Evolutionary conservation across 2,329 filamentous ascomycete species (phyloP).

Genomic region (Aspergillus caelatus): DNA sequence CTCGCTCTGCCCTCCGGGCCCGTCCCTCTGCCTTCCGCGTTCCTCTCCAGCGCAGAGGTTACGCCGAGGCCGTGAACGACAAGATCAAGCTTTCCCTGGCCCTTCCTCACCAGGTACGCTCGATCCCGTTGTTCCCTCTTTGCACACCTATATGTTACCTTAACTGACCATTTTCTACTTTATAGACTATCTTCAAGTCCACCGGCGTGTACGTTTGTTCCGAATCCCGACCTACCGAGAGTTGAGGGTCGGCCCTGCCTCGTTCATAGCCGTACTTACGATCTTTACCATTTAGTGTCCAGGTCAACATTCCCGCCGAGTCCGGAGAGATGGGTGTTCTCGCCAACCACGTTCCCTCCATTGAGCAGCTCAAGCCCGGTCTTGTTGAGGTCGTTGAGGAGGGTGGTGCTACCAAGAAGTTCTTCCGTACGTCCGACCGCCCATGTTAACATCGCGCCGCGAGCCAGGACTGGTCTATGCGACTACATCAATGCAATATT

Average conservation of each 20-base stretch:
- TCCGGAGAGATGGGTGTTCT: conserved; percentile 99
- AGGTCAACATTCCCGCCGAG: conserved; percentile 98
- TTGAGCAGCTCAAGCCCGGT: conserved; percentile 98
- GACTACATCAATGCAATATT: not conserved
- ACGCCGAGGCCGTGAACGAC: conserved; percentile 84
- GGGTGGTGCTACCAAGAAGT: conserved; percentile 85
- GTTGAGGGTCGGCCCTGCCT: conserved; percentile 17
- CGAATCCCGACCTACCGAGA: conserved; percentile 6
- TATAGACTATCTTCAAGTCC: conserved; percentile 69
- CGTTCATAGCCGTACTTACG: conserved; percentile 42
- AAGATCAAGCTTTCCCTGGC: conserved; percentile 98
- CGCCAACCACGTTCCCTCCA: conserved; percentile 97
- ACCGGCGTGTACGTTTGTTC: conserved; percentile 65
- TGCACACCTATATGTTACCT: conserved; percentile 4
- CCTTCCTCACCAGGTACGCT: conserved; percentile 94
- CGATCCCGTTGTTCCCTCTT: conserved; percentile 16
- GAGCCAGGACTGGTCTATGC: conserved; percentile 1
- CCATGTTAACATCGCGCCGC: conserved; percentile 13
- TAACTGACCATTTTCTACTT: conserved; percentile 28
- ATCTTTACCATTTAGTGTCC: conserved; percentile 74
- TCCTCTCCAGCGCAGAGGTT: conserved; percentile 82
- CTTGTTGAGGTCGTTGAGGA: conserved; percentile 96
- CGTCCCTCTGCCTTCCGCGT: conserved; percentile 75
- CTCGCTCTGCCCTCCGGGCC: conserved; percentile 84
- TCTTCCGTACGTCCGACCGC: conserved; percentile 76